Evolutionary conservation across 495 filamentous ascomycete genomes (phyloP), one percentile per base, ranked within the genome.

Genomic region (Evansstolkia leycettana): DNA sequence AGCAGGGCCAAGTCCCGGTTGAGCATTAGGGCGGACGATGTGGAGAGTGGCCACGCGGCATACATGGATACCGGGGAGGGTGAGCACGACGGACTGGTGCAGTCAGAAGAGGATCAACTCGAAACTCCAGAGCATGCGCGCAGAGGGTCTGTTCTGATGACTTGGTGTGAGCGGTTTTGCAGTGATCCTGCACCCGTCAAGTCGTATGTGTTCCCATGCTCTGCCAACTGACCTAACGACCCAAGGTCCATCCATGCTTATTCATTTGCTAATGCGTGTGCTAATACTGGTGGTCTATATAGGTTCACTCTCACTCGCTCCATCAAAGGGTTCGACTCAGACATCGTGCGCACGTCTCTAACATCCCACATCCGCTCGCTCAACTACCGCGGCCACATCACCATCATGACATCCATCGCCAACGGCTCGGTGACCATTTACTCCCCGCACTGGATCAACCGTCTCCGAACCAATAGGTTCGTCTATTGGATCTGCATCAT

Each of bases 391-490:
- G 64, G 64, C 39, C 37, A 45, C 6, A 46, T 65, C 17, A 19
- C 14, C 28, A 43, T 62, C 33, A 31, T 20, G 0, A 40, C 50
- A 2, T 28, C 36, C 1, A 36, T 51, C 20, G 43, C 48, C 15
- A 48, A 63, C 40, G 26, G 42, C 14, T 47, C 45, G 1, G 40
- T 66, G 23, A 59, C 53, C 12, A 37, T 69, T 24, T 65, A 65
- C 41, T 69, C 64, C 2, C 60, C 64, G 12, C 64, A 67, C 36
- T 66, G 60, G 60, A 58, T 67, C 37, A 69, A 69, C 43, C 52
- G 40, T 0, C 39, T 58, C 2, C 58, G 63, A 17, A 46, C 49
- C 1, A 64, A 64, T 31, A 17, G 16, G n/a, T 58, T 41, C 31
- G 44, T 62, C 2, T 64, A 50, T 42, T 67, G 53, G 52, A 11